These are phyloP conservation scores for Ophiostoma sp. DNA, from an alignment of 2,329 filamentous ascomycete genomes.

Conservation along the genomic window DNA sequence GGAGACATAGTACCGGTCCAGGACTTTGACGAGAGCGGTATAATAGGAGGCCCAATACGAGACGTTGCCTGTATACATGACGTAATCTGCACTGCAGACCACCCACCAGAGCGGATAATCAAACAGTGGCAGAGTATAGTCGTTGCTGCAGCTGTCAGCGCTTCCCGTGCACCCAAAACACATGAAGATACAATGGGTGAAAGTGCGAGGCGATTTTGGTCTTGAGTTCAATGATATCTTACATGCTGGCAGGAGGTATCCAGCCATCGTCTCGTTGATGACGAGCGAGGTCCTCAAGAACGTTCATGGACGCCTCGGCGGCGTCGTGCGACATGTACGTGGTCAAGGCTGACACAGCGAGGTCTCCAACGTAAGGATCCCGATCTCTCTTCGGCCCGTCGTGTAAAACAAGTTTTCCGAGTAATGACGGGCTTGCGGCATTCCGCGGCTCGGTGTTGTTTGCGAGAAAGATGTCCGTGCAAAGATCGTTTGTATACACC, in stretches of 20 bases:
- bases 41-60: slow-evolving; percentile 47
- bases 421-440: slow-evolving; percentile 45
- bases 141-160: slow-evolving; percentile 33
- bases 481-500: slow-evolving; percentile 54
- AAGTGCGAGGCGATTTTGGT: not conserved
- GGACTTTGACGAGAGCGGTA: slow-evolving; percentile 40
- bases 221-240: slow-evolving; percentile 28
- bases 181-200: too few species aligned
- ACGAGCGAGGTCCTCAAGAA: slow-evolving; percentile 50
- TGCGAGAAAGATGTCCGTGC: slow-evolving; percentile 46
- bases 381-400: slow-evolving; percentile 55
- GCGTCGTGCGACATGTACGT: slow-evolving; percentile 50
- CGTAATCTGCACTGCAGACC: slow-evolving; percentile 48
- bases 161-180: not conserved
- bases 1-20: slow-evolving; percentile 50
- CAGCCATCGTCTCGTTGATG: slow-evolving; percentile 54
- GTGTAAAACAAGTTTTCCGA: slow-evolving; percentile 49
- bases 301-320: slow-evolving; percentile 45
- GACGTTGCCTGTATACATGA: slow-evolving; percentile 51
- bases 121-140: slow-evolving; percentile 50
- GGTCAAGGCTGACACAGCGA: slow-evolving; percentile 51
- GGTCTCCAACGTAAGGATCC: slow-evolving; percentile 54
- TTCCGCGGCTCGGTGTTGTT: slow-evolving; percentile 52
- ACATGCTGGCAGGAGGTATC: slow-evolving; percentile 57
- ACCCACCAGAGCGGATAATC: slow-evolving; percentile 58